Base-by-base conservation (phyloP, 2,329 filamentous ascomycete species). In the Camptophora hylomeconis region DNA sequence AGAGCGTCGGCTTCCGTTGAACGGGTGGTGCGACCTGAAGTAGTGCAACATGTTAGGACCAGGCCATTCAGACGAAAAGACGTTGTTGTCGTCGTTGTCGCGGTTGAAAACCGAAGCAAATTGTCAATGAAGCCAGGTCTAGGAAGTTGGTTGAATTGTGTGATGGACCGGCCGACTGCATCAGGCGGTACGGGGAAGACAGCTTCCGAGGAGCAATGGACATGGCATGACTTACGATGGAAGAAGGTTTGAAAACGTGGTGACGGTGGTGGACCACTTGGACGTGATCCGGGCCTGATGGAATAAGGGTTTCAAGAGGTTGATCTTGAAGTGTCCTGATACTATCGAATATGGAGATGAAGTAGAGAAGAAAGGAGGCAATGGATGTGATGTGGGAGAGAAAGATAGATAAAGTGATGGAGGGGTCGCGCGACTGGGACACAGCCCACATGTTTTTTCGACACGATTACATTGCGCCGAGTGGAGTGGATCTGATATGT, bases 231-330 rank as follows among this genome's bases (percentile, higher is more conserved):
- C 83, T 58, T 72, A 93, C 86, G 84, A 93, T 73, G 89, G 89
- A 48, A 94, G 78, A 50, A 92, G 79, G 66, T 92, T 94, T 69
- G 84, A 87, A 78, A 93, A 94, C 86, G 83, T 93, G 65, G 81
- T 93, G 82, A 71, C 78, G 76, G 66, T 69, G 54, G 20, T 33
- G 38, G 39, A 41, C 33, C 42, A 43, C 40, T 39, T 38, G 33
- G 33, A 26, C 33, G 41, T 40, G 41, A 44, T 42, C 41, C 38
- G 17, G 24, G 31, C 24, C 26, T 15, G 21, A 25, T 18, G 17
- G 16, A 20, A 10, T 7, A 15, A 22, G 14, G 14, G 12, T 13
- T 26, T 15, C n/a, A 15, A 12, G 20, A n/a, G 20, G 5, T 5
- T 11, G 11, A 8, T 23, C n/a, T 5, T 8, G 5, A 8, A n/a